Percentiles rank a stretch among this genome's conserved stretches.
Evolutionary conservation across 306 rosid genomes (phyloP).

Genomic region (Dryas octopetala): DNA sequence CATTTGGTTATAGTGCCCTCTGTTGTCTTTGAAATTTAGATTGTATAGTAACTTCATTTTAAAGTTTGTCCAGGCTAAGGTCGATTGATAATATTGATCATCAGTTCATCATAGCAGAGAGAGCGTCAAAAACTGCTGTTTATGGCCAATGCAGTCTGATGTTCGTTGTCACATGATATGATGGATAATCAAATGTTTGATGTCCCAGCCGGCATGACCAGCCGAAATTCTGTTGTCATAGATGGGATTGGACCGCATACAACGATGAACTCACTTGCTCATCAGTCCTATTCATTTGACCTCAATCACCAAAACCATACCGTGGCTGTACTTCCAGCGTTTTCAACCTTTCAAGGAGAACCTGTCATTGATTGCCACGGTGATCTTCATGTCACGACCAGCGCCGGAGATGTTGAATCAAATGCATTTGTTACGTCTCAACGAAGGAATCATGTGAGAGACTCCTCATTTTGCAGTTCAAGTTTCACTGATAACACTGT

Average conservation of each 20-base stretch:
- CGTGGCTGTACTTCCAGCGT: constrained; percentile 46
- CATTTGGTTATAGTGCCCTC: not conserved
- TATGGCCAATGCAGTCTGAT: not conserved
- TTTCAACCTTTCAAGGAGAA: constrained; percentile 37
- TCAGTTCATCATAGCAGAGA: not conserved
- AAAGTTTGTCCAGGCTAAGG: not conserved
- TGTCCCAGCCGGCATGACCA: constrained; percentile 34
- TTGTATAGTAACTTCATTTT: not conserved
- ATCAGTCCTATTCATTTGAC: constrained; percentile 47
- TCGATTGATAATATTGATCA: not conserved
- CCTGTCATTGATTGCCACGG: constrained; percentile 21
- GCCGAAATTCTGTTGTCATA: constrained; percentile 28
- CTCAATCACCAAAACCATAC: constrained; percentile 42
- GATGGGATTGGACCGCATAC: constrained; percentile 43
- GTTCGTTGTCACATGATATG: not conserved
- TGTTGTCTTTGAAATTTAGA: not conserved
- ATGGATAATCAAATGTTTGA: constrained; percentile 50
- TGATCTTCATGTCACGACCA: constrained; percentile 29
- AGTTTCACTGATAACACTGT: constrained; percentile 35
- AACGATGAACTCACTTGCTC: constrained; percentile 44
- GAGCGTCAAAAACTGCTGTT: not conserved
- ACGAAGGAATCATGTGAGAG: constrained; percentile 31
- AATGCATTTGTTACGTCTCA: constrained; percentile 34
- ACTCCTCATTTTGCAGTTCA: constrained; percentile 33
- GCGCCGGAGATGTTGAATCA: constrained; percentile 25